Evolutionary conservation across 345 rosid species (phyloP), one percentile per base, ranked within the genome.

Genomic region (Eucalyptus erythrocorys): DNA sequence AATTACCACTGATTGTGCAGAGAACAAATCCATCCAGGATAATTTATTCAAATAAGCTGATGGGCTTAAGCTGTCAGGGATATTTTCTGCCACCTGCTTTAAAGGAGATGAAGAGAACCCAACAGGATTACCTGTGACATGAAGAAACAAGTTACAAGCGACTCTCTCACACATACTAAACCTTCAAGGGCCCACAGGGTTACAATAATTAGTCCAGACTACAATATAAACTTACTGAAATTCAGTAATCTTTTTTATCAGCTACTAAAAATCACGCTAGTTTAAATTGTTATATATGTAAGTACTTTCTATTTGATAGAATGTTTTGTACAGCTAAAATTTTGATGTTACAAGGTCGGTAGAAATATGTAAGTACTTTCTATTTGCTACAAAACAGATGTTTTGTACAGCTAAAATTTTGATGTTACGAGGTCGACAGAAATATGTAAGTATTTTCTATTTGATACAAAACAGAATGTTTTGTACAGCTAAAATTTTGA

Each of bases 91-190:
- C 87, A 98, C 91, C 94, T 95, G 90, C 90, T 91, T 92, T 89
- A 98, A 88, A 86, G 99, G 95, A 92, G 95, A 94, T 81, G 97
- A 94, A 91, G 94, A 95, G 87, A 91, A 90, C 88, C 99, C 99
- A 88, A 98, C 89, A 79, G 96, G 90, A 40, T 93, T 94, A 91
- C 97, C 99, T 97, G 94, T 86, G 86, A 91, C 91, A 45, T 48
- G 34, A 79, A 87, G 61, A 27, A 87, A 79, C 13, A 57, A 85
- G n/a, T 61, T 26, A 53, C 42, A 32, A 45, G 48, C 3, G 24
- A 85, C 17, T 48, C 87, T 85, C 55, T 85, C 50, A 49, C 47
- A n/a, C 87, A 50, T 2, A 45, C 43, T 85, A 85, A 50, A 85
- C 27, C 47, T 76, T 40, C 47, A 40, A 40, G 47, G 30, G 47